Evolutionary conservation across 1,284 basidiomycete genomes (phyloP), one percentile per base, ranked within the genome.

Genomic region (Neolentinus lepideus): DNA sequence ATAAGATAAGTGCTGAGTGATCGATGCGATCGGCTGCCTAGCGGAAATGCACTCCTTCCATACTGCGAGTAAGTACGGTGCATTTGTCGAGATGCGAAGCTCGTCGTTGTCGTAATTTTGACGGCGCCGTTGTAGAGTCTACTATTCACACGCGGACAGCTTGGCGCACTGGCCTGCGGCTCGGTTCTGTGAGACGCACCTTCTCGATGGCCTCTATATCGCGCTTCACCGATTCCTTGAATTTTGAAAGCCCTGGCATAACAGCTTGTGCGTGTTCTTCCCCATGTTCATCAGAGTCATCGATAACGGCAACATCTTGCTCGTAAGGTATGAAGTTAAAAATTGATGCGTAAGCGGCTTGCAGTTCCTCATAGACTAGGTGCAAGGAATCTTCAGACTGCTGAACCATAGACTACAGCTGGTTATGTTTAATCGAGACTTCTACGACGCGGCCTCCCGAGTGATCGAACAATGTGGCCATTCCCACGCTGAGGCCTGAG

Each of bases 31-130:
- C 1, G 84, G 83, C 2, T 68, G 71, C 0, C 73, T 74, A 2
- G 86, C 84, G 56, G 77, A 75, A 9, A 87, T 62, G 0, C 91
- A 72, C 63, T 90, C 84, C 59, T 88, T 81, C 88, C 88, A 92
- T 0, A 90, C 86, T 0, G 86, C 80, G 25, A 86, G 74, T 25
- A 90, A 75, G 63, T 90, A 90, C 0, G 84, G 84, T 1, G 88
- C 85, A 63, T 90, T 90, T 3, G 84, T 87, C 0, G 86, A 88
- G 12, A 43, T 3, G 6, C 19, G 12, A 21, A 4, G 6, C 38
- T 16, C 38, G 38, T 10, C 81, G 70, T 1, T 81, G 10, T 25
- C 47, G 47, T 4, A 21, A 14, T 12, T 14, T 6, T 10, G 65
- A 1, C 79, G 77, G 1, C 59, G 59, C 60, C 21, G 2, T 43